Conservation (phyloP, 2,329 filamentous ascomycete species). For the Purpureocillium takamizusanense region DNA sequence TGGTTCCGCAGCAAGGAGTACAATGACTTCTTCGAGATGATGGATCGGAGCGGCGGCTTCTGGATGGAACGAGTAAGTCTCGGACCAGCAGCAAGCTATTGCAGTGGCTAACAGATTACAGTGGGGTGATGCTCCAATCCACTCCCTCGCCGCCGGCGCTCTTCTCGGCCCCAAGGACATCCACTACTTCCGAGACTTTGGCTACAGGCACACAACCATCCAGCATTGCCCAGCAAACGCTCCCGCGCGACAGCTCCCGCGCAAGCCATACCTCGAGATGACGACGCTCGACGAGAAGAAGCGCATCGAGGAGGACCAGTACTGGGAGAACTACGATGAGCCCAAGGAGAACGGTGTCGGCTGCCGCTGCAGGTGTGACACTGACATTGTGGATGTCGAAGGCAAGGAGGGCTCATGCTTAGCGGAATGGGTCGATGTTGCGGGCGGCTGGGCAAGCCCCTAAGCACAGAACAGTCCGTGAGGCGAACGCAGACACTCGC, state of each 20-base stretch:
- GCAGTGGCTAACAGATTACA: conserved; percentile 29
- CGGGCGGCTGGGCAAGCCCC: conserved; percentile 74
- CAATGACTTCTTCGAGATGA: conserved; percentile 96
- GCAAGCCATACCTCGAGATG: conserved; percentile 71
- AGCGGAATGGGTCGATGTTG: conserved; percentile 93
- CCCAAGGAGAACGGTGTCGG: conserved; percentile 94
- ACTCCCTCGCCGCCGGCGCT: conserved; percentile 89
- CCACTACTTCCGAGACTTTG: conserved; percentile 98
- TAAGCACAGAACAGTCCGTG: conserved; percentile 13
- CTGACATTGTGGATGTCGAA: conserved; percentile 94
- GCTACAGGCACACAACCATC: conserved; percentile 96
- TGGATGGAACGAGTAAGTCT: conserved; percentile 88
- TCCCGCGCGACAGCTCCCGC: conserved; percentile 73
- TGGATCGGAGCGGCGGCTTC: conserved; percentile 96
- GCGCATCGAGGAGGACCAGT: conserved; percentile 85
- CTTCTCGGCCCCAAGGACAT: conserved; percentile 76
- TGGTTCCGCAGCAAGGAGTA: conserved; percentile 98
- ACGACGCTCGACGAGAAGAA: conserved; percentile 76
- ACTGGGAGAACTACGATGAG: conserved; percentile 83
- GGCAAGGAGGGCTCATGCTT: conserved; percentile 94
- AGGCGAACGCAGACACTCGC: background rate
- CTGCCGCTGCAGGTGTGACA: conserved; percentile 93
- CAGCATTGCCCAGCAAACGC: conserved; percentile 97
- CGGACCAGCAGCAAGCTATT: conserved; percentile 3
- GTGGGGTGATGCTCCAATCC: conserved; percentile 98